A percentile compares a stretch with the other conserved stretches of the same genome.
Conservation (phyloP, 2,329 filamentous ascomycete species). For the Beauveria scarabaeidicola region DNA sequence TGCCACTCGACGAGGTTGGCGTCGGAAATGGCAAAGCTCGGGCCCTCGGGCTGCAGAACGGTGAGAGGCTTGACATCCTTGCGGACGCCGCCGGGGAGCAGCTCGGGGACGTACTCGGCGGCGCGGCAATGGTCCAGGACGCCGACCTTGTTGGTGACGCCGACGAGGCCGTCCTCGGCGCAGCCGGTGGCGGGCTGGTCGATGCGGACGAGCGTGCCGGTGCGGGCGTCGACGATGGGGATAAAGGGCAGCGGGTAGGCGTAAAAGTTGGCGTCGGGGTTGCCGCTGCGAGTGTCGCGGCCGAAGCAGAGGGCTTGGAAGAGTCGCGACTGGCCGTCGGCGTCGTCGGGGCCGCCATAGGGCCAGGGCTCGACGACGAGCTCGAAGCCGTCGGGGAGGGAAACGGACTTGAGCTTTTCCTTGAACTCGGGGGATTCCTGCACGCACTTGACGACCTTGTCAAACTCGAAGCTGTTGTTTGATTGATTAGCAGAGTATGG, state of each 20-base stretch:
- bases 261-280: slow-evolving; percentile 46
- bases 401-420: slow-evolving; percentile 21
- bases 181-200: slow-evolving; percentile 28
- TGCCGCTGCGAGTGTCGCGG: slow-evolving; percentile 21
- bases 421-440: slow-evolving; percentile 23
- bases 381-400: slow-evolving; percentile 22
- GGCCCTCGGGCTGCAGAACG: slow-evolving; percentile 28
- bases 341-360: slow-evolving; percentile 21
- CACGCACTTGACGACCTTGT: slow-evolving; percentile 24
- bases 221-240: slow-evolving; percentile 30
- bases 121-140: slow-evolving; percentile 24
- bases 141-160: slow-evolving; percentile 12
- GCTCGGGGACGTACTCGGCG: slow-evolving; percentile 35
- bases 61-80: slow-evolving; percentile 52
- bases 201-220: slow-evolving; percentile 24
- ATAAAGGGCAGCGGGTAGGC: slow-evolving; percentile 44
- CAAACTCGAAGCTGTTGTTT: slow-evolving; percentile 24
- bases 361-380: slow-evolving; percentile 27
- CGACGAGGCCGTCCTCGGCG: slow-evolving; percentile 18
- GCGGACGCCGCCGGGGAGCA: slow-evolving; percentile 29
- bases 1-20: slow-evolving; percentile 45
- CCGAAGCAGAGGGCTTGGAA: slow-evolving; percentile 29
- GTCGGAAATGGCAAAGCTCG: slow-evolving; percentile 33
- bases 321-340: slow-evolving; percentile 22
- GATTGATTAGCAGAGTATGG: background rate